Conservation (phyloP, 345 rosid species). For the Syzygium aromaticum region DNA sequence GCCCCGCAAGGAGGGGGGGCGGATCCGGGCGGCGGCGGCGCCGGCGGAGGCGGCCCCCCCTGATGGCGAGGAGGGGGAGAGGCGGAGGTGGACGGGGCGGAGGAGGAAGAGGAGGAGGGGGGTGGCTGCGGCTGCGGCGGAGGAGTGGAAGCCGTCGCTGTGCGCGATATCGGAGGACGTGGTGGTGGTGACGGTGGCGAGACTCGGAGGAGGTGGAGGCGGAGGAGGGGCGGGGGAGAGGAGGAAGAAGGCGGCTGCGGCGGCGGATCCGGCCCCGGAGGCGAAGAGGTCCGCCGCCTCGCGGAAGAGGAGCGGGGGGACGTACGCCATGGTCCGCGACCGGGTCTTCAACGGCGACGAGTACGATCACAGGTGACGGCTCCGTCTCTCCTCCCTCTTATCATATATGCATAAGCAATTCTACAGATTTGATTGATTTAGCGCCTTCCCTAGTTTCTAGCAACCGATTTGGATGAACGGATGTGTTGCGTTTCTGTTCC, state of each 20-base stretch:
- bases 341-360: neutral
- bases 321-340: slow-evolving; percentile 16
- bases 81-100: slow-evolving; percentile 19
- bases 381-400: neutral
- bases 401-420: neutral
- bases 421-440: neutral
- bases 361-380: neutral
- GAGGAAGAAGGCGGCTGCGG: neutral
- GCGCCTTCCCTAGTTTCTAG: neutral
- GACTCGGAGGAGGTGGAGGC: neutral
- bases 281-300: slow-evolving; percentile 17
- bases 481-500: neutral
- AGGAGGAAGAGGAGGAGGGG: neutral
- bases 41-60: neutral
- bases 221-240: slow-evolving; percentile 5
- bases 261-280: neutral
- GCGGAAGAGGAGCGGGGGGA: neutral
- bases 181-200: slow-evolving; percentile 6
- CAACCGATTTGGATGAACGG: neutral
- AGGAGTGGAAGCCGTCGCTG: slow-evolving; percentile 64
- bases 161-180: slow-evolving; percentile 49
- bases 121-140: slow-evolving; percentile 1
- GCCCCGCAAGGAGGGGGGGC: neutral
- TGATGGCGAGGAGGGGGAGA: neutral
- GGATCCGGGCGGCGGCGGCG: neutral